Evolutionary conservation across 495 filamentous ascomycete genomes (phyloP), one percentile per base, ranked within the genome.

Genomic region (Penicillium roqueforti): DNA sequence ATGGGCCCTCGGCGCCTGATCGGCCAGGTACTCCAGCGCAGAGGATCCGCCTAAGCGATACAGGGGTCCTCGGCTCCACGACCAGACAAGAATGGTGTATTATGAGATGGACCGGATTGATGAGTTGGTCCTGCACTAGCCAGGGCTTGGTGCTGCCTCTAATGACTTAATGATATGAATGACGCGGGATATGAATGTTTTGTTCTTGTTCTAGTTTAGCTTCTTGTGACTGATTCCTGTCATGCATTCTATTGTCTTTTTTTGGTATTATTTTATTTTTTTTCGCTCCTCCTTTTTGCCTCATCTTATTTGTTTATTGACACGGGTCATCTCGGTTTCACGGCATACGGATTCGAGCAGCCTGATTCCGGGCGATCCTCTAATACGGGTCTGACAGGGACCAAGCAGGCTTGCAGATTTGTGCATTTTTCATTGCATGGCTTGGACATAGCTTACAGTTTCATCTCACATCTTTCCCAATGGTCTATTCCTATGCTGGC

Each of bases 11-110:
- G 81, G 57, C 77, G 84, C 53, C 76, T 95, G 61, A 85, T 93
- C 62, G 83, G 89, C 72, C 86, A 91, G 57, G 78, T 92, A 41
- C 87, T 95, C 65, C 76, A 87, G 61, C 87, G 87, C 43, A 57
- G 71, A 40, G 64, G 68, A 57, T 72, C 71, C 14, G 67, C 70
- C 60, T 68, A 67, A 68, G 9, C 49, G 13, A 38, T 23, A 9
- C 37, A 39, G n/a, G 36, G n/a, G 16, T 9, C 8, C 41, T 29
- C 9, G 20, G 39, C 10, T 51, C 19, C 16, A 18, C 22, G 6
- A 32, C 22, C n/a, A 26, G 41, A 20, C 29, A 20, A 29, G 16
- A 28, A 44, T 26, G n/a, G 39, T 31, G 13, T 32, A 34, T 29
- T 2, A 40, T 29, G 23, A 41, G 37, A 19, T 51, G 10, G 18